phyloP scores from a whole-genome alignment of 2,329 filamentous ascomycete genomes.

The Immersiporthe knoxdaviesiana region DNA sequence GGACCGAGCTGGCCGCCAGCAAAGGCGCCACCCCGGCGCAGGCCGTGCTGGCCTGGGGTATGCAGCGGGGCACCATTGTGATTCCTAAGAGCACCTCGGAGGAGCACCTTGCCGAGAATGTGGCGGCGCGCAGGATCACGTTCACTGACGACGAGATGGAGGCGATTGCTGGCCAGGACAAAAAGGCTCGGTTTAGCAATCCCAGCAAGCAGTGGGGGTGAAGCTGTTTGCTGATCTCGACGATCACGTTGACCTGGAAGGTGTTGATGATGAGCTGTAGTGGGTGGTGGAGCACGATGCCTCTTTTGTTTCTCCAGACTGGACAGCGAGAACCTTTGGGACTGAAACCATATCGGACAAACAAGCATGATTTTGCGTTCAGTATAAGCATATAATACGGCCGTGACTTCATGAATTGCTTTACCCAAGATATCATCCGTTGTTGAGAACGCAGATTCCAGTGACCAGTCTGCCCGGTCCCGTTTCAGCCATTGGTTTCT shows the following conservation, averaged over 20 bases:
- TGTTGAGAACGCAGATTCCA: background rate
- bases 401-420: background rate
- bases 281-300: background rate
- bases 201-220: constrained; percentile 44
- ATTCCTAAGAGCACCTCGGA: constrained; percentile 55
- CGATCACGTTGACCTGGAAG: constrained; percentile 37
- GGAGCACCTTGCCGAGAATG: constrained; percentile 49
- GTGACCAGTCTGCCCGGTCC: background rate
- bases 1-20: constrained; percentile 43
- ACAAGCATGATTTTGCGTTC: background rate
- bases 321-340: background rate
- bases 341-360: background rate
- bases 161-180: constrained; percentile 34
- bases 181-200: constrained; percentile 43
- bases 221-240: constrained; percentile 46
- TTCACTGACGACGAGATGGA: constrained; percentile 45
- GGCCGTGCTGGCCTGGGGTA: constrained; percentile 51
- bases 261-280: constrained; percentile 24
- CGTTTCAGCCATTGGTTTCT: background rate
- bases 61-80: constrained; percentile 50
- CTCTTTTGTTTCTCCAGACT: background rate
- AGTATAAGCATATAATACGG: background rate
- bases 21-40: constrained; percentile 49
- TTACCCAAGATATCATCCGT: background rate
- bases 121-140: constrained; percentile 51